Base-by-base conservation (phyloP, 2,329 filamentous ascomycete genomes). In the Colletotrichum spaethianum region DNA sequence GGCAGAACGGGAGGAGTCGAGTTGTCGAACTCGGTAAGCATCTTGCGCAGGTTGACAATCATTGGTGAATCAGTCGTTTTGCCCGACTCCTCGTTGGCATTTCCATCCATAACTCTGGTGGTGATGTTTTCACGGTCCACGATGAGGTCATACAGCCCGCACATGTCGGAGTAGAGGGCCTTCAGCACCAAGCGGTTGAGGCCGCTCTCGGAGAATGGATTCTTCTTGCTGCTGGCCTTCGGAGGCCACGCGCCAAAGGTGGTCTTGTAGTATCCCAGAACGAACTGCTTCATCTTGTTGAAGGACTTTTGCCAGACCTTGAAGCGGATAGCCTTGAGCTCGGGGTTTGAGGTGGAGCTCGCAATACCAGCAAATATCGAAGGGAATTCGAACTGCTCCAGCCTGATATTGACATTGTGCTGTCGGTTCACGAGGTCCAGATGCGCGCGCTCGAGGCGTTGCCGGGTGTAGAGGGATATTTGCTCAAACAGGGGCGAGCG, bases 301-400 rank as follows among this genome's bases (percentile, higher is more conserved):
- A 96, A 98, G 2, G 92, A 88, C 23, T 86, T 86, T 77, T 90
- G 93, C 96, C 96, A 98, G 36, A 89, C 88, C 80, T 95, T 94
- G 85, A 97, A 98, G 28, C 92, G 91, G 53, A 98, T 90, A 23
- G 90, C 85, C 79, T 92, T 95, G 74, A 94, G 91, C 80, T 97
- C 94, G 0, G 87, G 87, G 28, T 91, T 89, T 0, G 93, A 94
- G 14, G 92, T 95, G 4, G 94, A 97, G 80, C 92, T 95, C 78
- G 94, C 96, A 75, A 95, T 91, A 42, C 96, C 96, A 0, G 94
- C 90, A 79, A 98, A 98, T 6, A 98, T 85, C 0, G 94, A 93
- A 0, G 95, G 95, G 76, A 98, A 98, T 40, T 98, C 94, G 76
- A 98, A 98, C 73, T 94, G 91, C 70, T 93, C 91, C n/a, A 98